Evolutionary conservation across 768 basidiomycete genomes (phyloP), one percentile per base, ranked within the genome.

Genomic region (Lentinula sp.): DNA sequence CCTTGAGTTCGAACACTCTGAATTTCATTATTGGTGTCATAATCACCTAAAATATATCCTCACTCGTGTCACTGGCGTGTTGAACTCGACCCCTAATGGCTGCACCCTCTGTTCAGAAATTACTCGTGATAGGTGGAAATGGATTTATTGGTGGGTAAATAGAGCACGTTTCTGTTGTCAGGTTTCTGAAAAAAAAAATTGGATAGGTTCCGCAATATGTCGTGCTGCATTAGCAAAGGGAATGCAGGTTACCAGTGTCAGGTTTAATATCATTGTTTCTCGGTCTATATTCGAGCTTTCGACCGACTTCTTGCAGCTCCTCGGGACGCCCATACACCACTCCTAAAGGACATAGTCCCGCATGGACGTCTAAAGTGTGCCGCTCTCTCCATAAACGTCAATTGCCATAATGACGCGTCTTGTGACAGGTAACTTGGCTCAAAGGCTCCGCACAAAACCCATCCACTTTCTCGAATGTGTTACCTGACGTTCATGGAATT

Each of bases 101-200:
- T 45, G 48, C 46, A 39, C 35, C 57, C 11, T 62, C 78, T 23
- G 60, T 78, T 57, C 82, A 78, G 58, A 88, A 79, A 68, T 81
- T 98, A 40, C 84, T 98, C n/a, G 93, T 99, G 45, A 84, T 98
- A 1, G 97, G 97, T n/a, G 97, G 97, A 49, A 97, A 97, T 76
- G 97, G 97, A 5, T 98, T 97, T 77, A 86, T 99, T 68, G 96
- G 95, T 91, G 65, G 62, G 75, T 62, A 10, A 39, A 43, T 5
- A 40, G 15, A 7, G 21, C 55, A 42, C 13, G 15, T 16, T 21
- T n/a, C 37, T 16, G 9, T n/a, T 28, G 35, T 53, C 5, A n/a
- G 10, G 15, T 18, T 18, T n/a, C 15, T 3, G 10, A 15, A 37
- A 32, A 23, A 56, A 35, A 10, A 21, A 5, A 16, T 61, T 23